These are phyloP conservation scores for Claviceps sp. DNA, from an alignment of 2,329 filamentous ascomycete species.

Conservation along the genomic window DNA sequence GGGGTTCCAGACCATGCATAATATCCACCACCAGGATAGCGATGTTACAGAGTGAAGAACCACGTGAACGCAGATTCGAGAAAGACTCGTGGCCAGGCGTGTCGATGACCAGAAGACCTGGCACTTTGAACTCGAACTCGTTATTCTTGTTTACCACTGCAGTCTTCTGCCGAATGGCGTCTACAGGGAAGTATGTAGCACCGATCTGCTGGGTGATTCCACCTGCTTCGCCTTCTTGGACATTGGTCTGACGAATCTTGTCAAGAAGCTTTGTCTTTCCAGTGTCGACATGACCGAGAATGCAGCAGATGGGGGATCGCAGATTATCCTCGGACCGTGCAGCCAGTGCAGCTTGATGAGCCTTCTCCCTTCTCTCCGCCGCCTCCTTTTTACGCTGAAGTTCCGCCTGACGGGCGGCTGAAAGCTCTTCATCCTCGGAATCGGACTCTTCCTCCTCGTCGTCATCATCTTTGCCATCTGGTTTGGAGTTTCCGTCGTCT, in stretches of 20 bases:
- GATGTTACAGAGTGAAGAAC: constrained; percentile 98
- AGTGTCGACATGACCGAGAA: constrained; percentile 98
- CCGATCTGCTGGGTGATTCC: constrained; percentile 99
- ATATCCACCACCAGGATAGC: constrained; percentile 98
- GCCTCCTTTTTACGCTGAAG: constrained; percentile 77
- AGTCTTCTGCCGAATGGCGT: constrained; percentile 85
- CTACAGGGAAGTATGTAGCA: constrained; percentile 96
- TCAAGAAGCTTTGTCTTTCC: constrained; percentile 99
- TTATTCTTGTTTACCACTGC: constrained; percentile 84
- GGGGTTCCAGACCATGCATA: constrained; percentile 96
- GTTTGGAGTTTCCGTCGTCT: constrained; percentile 45
- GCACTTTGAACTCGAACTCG: constrained; percentile 91
- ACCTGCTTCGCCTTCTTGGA: constrained; percentile 96
- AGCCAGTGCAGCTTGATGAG: constrained; percentile 81
- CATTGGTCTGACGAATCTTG: constrained; percentile 96
- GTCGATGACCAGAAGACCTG: constrained; percentile 91
- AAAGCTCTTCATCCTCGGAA: constrained; percentile 54
- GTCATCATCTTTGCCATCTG: constrained; percentile 14
- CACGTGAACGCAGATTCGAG: constrained; percentile 91
- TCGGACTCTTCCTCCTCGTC: constrained; percentile 17
- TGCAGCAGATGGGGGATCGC: constrained; percentile 97
- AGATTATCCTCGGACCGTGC: constrained; percentile 89
- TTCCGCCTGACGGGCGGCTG: constrained; percentile 60
- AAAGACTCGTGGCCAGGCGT: constrained; percentile 99
- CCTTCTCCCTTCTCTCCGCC: constrained; percentile 74